These are phyloP conservation scores for Pythium plurisporium DNA, from an alignment of 352 stramenopile species.

Conservation along the genomic window DNA sequence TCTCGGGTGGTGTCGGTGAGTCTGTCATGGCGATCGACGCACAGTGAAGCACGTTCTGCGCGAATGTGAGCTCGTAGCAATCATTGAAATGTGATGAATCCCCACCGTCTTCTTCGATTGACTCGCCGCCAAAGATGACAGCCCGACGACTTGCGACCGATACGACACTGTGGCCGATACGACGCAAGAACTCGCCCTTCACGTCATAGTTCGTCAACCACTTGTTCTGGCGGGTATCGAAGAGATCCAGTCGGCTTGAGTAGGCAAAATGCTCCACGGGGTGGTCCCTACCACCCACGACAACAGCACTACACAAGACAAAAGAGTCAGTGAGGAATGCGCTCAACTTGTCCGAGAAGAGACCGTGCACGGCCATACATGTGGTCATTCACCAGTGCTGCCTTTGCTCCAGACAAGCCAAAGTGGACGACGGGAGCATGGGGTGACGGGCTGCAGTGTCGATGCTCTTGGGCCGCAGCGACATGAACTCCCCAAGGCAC, in stretches of 20 bases:
- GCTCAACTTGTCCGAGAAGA: too few species aligned
- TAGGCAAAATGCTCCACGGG: constrained; percentile 21
- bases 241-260: constrained; percentile 45
- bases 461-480: constrained; percentile 22
- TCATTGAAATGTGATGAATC: constrained; percentile 31
- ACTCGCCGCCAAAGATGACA: constrained; percentile 60
- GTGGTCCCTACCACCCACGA: constrained; percentile 52
- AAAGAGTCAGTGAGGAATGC: too few species aligned
- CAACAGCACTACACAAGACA: constrained; percentile 34
- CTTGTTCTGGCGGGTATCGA: constrained; percentile 39
- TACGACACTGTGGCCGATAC: constrained; percentile 49
- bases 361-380: constrained; percentile 27
- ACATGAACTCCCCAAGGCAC: constrained; percentile 37
- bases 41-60: constrained; percentile 38
- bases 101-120: neutral
- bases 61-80: constrained; percentile 38
- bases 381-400: constrained; percentile 36
- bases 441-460: neutral
- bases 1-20: constrained; percentile 2
- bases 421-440: constrained; percentile 1
- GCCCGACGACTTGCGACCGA: constrained; percentile 13
- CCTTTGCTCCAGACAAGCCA: constrained; percentile 23
- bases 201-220: constrained; percentile 65
- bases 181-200: constrained; percentile 38
- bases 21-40: neutral